These are phyloP conservation scores for Salix dunnii DNA, from an alignment of 345 rosid genomes.

Conservation along the genomic window DNA sequence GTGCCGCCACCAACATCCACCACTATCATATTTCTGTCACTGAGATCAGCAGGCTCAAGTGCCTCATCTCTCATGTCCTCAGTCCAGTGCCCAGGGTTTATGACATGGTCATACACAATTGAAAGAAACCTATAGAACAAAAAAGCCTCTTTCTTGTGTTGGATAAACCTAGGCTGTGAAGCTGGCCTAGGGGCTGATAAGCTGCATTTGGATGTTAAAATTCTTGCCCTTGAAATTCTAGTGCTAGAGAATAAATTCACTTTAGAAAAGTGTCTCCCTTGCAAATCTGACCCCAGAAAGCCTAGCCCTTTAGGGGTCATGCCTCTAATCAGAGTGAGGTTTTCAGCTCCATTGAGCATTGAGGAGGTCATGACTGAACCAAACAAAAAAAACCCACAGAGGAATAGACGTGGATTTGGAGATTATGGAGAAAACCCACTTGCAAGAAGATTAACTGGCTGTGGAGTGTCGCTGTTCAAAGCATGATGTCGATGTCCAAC, in stretches of 20 bases:
- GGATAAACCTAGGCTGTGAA: slow-evolving; percentile 92
- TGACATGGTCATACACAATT: slow-evolving; percentile 84
- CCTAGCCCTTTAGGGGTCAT: slow-evolving; percentile 37
- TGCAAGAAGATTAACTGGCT: not conserved
- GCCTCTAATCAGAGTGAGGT: slow-evolving; percentile 38
- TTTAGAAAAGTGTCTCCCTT: slow-evolving; percentile 36
- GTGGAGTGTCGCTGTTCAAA: not conserved
- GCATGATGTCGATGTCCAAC: not conserved
- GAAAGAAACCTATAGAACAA: slow-evolving; percentile 97
- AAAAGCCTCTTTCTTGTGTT: slow-evolving; percentile 97
- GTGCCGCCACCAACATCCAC: slow-evolving; percentile 99
- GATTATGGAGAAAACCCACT: slow-evolving; percentile 11
- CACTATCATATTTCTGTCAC: slow-evolving; percentile 62
- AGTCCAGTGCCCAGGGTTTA: slow-evolving; percentile 94
- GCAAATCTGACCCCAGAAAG: slow-evolving; percentile 40
- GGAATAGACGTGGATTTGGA: not conserved
- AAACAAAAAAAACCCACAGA: slow-evolving; percentile 11
- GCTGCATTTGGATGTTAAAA: slow-evolving; percentile 49
- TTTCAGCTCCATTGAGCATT: slow-evolving; percentile 64
- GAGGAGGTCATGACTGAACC: slow-evolving; percentile 56
- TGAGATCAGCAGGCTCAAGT: slow-evolving; percentile 92
- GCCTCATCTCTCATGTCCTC: slow-evolving; percentile 99
- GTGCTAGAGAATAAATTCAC: slow-evolving; percentile 27
- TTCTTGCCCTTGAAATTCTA: slow-evolving; percentile 30
- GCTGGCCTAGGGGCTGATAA: slow-evolving; percentile 79